Evolutionary conservation across 78 protist species (phyloP), one percentile per base, ranked within the genome.

Genomic region (Mantamonas sphyraenae): DNA sequence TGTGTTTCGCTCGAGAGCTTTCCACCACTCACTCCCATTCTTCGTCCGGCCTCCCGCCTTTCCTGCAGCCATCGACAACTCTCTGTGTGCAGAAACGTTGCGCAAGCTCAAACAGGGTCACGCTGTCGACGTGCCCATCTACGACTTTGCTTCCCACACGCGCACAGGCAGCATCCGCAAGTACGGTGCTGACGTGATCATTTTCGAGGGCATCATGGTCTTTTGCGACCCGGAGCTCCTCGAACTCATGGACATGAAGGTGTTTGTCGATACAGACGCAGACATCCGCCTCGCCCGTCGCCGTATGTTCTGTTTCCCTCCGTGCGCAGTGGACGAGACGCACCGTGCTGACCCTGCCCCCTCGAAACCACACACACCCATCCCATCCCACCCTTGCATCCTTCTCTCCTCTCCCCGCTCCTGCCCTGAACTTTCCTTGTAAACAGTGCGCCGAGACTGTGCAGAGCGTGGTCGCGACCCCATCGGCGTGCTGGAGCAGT

Each of bases 181-280:
- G 68, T 60, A 68, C 57, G 64, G 71, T 20, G 80, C 71, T 7
- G 55, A 75, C 39, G 80, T 75, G 30, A 37, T 75, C 26, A n/a
- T 75, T n/a, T 63, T 75, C 3, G 80, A 75, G 28, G 82, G 82
- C 59, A 60, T 60, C 64, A 10, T 60, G 71, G 50, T 73, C n/a
- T 76, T 76, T 61, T 20, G 5, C 51, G 10, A 10, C 20, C 20
- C 22, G 22, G 74, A 37, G 17, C 14, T 76, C 19, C 47, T 73
- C 16, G 82, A 45, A 3, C 57, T 57, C 8, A 68, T 77, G 82
- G 74, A 77, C 67, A 47, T 77, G 74, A 50, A 59, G 63, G 7
- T 77, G 4, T 77, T 77, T 57, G 82, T 77, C 35, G 74, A 77
- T 64, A 61, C 70, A 33, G 82, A 77, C 34, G 58, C 64, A 45